Evolutionary conservation across 1,284 basidiomycete species (phyloP).

Genomic region (Ceratobasidium sp.): DNA sequence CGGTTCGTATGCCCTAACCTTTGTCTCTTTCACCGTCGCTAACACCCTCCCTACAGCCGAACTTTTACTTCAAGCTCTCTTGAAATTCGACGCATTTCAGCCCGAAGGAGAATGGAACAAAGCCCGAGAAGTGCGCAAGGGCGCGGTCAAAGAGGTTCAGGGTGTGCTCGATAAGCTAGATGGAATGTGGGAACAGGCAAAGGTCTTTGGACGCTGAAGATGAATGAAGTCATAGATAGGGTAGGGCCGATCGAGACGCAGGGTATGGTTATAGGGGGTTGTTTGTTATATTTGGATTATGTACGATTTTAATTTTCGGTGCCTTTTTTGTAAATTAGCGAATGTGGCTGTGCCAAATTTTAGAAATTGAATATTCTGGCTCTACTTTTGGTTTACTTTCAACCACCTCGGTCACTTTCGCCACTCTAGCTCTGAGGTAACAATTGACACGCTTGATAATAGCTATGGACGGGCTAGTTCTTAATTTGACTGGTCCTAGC

Average conservation of each 20-base stretch:
- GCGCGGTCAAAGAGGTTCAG: too few species aligned
- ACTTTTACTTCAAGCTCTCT: too few species aligned
- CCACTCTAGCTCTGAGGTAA: background rate
- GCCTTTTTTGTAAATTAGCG: constrained; percentile 29
- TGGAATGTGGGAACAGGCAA: background rate
- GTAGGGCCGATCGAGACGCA: background rate
- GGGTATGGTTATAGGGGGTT: background rate
- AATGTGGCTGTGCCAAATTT: constrained; percentile 46
- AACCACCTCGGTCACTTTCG: constrained; percentile 8
- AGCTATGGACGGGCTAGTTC: constrained; percentile 71
- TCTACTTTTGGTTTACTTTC: background rate
- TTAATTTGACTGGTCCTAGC: constrained; percentile 70
- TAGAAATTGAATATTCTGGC: constrained; percentile 20
- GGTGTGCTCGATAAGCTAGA: too few species aligned
- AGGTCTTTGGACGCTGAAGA: constrained; percentile 38
- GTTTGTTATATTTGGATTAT: constrained; percentile 28
- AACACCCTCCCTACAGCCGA: too few species aligned
- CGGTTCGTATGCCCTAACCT: too few species aligned
- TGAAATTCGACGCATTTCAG: too few species aligned
- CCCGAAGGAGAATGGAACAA: too few species aligned
- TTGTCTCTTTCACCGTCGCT: too few species aligned
- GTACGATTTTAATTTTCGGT: constrained; percentile 31
- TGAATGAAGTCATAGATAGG: background rate
- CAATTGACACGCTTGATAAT: background rate
- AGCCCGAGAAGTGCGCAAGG: too few species aligned